Evolutionary conservation across 306 rosid species (phyloP), one percentile per base, ranked within the genome.

Genomic region (Dryas drummondii): DNA sequence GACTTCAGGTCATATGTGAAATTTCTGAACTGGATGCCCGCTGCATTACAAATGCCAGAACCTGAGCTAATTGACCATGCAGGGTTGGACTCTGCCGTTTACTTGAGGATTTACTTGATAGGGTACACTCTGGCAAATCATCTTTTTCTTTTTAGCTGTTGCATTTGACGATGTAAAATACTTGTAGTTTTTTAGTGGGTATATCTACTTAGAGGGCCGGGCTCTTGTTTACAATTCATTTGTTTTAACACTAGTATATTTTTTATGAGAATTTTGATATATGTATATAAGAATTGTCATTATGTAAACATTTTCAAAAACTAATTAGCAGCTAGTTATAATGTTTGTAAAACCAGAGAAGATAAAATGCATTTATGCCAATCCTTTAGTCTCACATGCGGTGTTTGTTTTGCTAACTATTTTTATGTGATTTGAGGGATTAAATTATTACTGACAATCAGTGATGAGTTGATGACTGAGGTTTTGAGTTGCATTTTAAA

Each of bases 11-110:
- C 93, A 14, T 94, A 91, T 66, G 57, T 77, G 76, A 86, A 62
- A 82, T 91, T 94, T 86, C 79, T 94, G 83, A 94, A 79, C 48
- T 94, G 98, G 98, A 91, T 91, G 98, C 96, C 92, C 48, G 97
- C 82, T 8, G 97, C 98, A 22, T 78, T 94, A 85, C 84, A 83
- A 84, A 94, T 94, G 98, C 98, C 98, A 4, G 98, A 94, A 84
- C 97, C 96, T 11, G 98, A 94, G 87, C 79, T 94, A 49, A 84
- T 94, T 62, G 91, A 88, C 16, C 98, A 94, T 58, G 97, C 98
- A 0, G 98, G 98, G 59, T 82, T 94, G 84, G 98, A 94, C 78
- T 94, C 98, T 70, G 97, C 88, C 46, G 96, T 87, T 41, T 94
- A 90, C 85, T 77, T 94, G 86, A 87, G 99, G 85, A 94, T 94